phyloP scores from a whole-genome alignment of 805 yeast species.

The Wickerhamiella occidentalis region DNA sequence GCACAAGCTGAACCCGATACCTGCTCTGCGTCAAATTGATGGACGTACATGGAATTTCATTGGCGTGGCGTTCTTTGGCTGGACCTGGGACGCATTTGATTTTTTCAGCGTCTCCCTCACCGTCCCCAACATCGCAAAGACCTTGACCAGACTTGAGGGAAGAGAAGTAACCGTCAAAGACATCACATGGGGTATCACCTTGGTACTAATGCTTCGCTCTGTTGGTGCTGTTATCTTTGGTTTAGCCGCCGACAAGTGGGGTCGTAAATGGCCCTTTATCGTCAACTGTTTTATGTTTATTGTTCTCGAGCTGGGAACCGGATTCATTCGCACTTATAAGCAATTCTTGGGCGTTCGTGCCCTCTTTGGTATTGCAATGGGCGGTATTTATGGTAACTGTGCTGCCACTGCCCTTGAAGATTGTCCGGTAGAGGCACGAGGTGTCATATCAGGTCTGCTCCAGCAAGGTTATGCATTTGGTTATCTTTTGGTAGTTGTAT shows the following conservation, averaged over 20 bases:
- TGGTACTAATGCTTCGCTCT: constrained; percentile 59
- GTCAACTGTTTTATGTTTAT: constrained; percentile 40
- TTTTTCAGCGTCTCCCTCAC: constrained; percentile 52
- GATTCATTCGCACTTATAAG: constrained; percentile 33
- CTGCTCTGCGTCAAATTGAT: constrained; percentile 39
- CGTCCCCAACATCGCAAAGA: constrained; percentile 38
- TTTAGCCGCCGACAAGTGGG: constrained; percentile 44
- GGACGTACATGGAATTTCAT: constrained; percentile 50
- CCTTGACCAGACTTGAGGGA: constrained; percentile 29
- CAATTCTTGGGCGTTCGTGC: constrained; percentile 54
- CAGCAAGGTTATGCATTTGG: constrained; percentile 77
- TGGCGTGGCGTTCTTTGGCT: constrained; percentile 46
- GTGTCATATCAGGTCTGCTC: constrained; percentile 53
- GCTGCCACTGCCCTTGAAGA: constrained; percentile 59
- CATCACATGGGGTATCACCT: constrained; percentile 62
- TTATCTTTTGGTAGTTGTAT: constrained; percentile 51
- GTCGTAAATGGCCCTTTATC: constrained; percentile 58
- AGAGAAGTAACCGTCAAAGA: constrained; percentile 28
- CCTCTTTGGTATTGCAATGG: constrained; percentile 55
- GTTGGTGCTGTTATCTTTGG: constrained; percentile 63
- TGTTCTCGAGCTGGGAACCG: constrained; percentile 42
- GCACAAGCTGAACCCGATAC: constrained; percentile 45
- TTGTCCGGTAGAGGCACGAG: constrained; percentile 46
- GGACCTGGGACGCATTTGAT: constrained; percentile 67
- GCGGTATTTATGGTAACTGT: constrained; percentile 55